These are phyloP conservation scores for Climacium dendroides DNA, from an alignment of 225 moss, liverwort and hornwort species.

Conservation along the genomic window DNA sequence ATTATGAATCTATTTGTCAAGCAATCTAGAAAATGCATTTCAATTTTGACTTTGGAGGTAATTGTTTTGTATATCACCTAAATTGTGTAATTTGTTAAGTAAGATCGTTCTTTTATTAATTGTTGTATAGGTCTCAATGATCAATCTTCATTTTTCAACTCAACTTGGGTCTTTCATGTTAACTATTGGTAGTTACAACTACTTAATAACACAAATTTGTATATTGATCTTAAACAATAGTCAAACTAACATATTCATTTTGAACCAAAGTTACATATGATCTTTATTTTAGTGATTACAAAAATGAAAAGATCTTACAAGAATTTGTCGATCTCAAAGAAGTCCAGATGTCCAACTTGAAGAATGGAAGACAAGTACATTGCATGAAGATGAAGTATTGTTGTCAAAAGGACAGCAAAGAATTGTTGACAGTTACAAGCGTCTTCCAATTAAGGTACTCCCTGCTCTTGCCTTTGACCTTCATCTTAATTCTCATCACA, in stretches of 20 bases:
- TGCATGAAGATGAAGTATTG: too few species aligned
- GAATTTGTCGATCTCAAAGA: not conserved
- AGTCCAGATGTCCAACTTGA: not conserved
- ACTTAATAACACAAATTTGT: not conserved
- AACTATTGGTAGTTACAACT: not conserved
- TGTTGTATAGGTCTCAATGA: not conserved
- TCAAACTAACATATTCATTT: not conserved
- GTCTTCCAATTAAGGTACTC: not conserved
- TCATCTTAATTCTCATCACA: not conserved
- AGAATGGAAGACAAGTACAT: not conserved
- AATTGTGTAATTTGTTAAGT: not conserved
- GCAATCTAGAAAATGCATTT: rapidly evolving
- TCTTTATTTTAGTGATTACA: rapidly evolving
- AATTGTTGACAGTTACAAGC: not conserved
- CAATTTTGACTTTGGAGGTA: rapidly evolving
- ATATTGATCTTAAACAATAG: not conserved
- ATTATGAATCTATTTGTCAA: too few species aligned
- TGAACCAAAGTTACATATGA: rapidly evolving
- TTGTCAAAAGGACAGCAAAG: not conserved
- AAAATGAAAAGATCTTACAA: not conserved
- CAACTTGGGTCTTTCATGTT: not conserved
- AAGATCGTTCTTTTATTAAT: rapidly evolving
- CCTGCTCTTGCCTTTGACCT: rapidly evolving
- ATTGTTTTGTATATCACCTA: rapidly evolving
- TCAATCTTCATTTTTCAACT: not conserved